Percentiles rank a stretch among this genome's conserved stretches.
phyloP scores from a whole-genome alignment of 2,329 filamentous ascomycete genomes.

The Aspergillus fumigatus region DNA sequence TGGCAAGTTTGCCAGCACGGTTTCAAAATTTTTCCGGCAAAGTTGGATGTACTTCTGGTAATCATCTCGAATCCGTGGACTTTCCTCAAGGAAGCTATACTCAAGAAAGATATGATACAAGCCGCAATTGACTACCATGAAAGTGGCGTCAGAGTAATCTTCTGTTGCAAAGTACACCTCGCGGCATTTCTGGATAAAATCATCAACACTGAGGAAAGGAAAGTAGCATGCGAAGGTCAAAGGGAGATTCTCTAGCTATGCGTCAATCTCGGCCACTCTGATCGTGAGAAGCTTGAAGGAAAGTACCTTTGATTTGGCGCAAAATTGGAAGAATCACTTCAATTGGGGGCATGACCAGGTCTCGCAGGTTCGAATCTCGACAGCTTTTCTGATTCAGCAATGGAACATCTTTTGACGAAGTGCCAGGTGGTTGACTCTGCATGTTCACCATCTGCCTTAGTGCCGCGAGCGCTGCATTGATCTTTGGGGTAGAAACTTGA shows the following conservation, averaged over 20 bases:
- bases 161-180: conserved; percentile 42
- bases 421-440: conserved; percentile 27
- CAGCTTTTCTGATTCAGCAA: conserved; percentile 22
- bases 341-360: conserved; percentile 35
- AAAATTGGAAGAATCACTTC: conserved; percentile 30
- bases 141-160: conserved; percentile 37
- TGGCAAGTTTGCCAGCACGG: conserved; percentile 45
- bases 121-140: conserved; percentile 36
- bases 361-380: conserved; percentile 25
- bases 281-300: too few species aligned
- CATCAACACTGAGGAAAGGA: conserved; percentile 30
- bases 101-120: conserved; percentile 38
- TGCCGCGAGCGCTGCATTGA: conserved; percentile 34
- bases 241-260: conserved; percentile 17
- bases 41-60: conserved; percentile 27
- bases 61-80: conserved; percentile 19
- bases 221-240: conserved; percentile 24
- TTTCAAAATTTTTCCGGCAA: conserved; percentile 44
- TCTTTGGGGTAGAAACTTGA: conserved; percentile 34
- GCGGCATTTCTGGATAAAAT: conserved; percentile 38
- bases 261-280: background rate
- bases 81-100: conserved; percentile 16
- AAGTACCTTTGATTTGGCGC: conserved; percentile 31
- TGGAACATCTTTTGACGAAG: conserved; percentile 21
- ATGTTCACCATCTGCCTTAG: conserved; percentile 37